Conservation (phyloP, 306 rosid species). For the Canavalia ensiformis region DNA sequence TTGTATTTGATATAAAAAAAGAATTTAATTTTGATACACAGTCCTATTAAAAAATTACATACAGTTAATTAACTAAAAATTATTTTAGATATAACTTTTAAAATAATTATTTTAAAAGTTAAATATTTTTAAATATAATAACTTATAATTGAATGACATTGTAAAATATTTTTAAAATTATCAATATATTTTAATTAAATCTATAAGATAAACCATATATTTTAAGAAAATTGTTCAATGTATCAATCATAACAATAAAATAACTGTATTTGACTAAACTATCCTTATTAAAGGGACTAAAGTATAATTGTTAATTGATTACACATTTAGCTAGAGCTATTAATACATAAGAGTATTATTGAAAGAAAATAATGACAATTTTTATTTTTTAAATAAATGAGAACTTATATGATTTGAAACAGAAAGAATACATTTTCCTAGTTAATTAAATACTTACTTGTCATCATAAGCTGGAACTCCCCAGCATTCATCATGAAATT, state of each 20-base stretch:
- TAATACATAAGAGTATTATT: not conserved
- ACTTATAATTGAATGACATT: too few relatives aligned
- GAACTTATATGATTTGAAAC: not conserved
- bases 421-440: not conserved
- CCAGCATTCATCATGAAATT: conserved; percentile 97
- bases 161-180: too few relatives aligned
- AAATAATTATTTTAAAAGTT: too few relatives aligned
- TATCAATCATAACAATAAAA: not conserved
- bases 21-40: too few relatives aligned
- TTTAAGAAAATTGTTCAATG: not conserved
- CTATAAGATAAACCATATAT: too few relatives aligned
- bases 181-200: too few relatives aligned
- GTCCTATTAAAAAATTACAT: too few relatives aligned
- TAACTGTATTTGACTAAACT: not conserved
- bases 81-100: too few relatives aligned
- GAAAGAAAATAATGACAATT: not conserved
- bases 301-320: not conserved
- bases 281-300: not conserved
- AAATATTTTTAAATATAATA: too few relatives aligned
- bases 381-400: not conserved
- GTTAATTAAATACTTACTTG: conserved; percentile 58
- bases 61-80: too few relatives aligned
- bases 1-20: too few relatives aligned
- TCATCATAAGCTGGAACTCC: conserved; percentile 95
- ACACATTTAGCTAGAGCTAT: not conserved